These are phyloP conservation scores for Trametes polyzona DNA, from an alignment of 1,284 basidiomycete genomes.

Conservation along the genomic window DNA sequence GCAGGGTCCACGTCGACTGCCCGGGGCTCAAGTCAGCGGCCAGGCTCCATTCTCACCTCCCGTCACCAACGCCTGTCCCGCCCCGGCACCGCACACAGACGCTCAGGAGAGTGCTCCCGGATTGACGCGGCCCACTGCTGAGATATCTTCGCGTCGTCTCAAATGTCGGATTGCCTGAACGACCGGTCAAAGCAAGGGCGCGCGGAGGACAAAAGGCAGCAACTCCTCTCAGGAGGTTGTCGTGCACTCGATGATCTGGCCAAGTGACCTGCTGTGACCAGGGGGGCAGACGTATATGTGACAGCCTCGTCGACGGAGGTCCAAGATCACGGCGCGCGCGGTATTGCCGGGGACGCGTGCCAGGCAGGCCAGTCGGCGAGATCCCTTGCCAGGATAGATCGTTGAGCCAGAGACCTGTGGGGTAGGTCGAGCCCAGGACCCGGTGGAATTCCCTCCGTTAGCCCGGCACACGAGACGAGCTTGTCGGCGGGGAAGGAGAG, in stretches of 20 bases:
- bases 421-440: slow-evolving; percentile 13
- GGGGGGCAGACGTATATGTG: not conserved
- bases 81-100: too few relatives aligned
- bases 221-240: not conserved
- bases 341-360: slow-evolving; percentile 1
- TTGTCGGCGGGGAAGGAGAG: slow-evolving; percentile 16
- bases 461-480: slow-evolving; percentile 15
- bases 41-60: too few relatives aligned
- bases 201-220: too few relatives aligned
- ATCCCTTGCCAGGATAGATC: slow-evolving; percentile 14
- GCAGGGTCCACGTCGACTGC: too few relatives aligned
- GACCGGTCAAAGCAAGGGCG: too few relatives aligned
- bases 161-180: too few relatives aligned
- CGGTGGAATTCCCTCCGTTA: slow-evolving; percentile 20
- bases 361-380: not conserved
- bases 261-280: not conserved
- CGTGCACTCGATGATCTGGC: not conserved
- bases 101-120: too few relatives aligned
- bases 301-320: not conserved
- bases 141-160: too few relatives aligned
- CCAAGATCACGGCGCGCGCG: slow-evolving; percentile 23
- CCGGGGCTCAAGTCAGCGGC: too few relatives aligned
- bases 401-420: slow-evolving; percentile 18
- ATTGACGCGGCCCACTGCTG: too few relatives aligned
- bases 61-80: too few relatives aligned